Base-by-base conservation (phyloP, 805 yeast species). In the Pichia nanzhaoensis region DNA sequence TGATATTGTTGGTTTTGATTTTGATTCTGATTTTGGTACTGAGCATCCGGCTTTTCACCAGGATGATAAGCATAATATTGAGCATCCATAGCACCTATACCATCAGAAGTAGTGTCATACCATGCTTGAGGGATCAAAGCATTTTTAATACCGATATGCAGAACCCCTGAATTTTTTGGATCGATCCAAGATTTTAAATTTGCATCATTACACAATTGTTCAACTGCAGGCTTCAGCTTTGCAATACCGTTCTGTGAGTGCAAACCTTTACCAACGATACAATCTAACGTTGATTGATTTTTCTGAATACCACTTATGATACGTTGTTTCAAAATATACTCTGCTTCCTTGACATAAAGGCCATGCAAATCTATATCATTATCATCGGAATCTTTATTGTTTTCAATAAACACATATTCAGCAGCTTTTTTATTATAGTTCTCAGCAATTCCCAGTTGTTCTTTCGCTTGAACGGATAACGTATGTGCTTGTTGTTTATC, bases 321-420 rank as follows among this genome's bases (percentile, higher is more conserved):
- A 47, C 98, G 73, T 49, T 75, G 78, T 54, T 82, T 85, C 52
- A 91, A 69, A 41, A 84, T 77, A 59, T 78, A 83, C 49, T 78
- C 77, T 7, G 97, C 96, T 66, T 91, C 99, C 60, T 81, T 83
- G 17, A 91, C 95, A 55, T 73, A 90, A 27, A 91, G 68, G 0
- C 99, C 99, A 63, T 91, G 99, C 43, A 91, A 70, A 66, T 91
- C 98, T 51, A 91, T 88, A 64, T 91, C 98, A 61, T 87, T 83
- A 20, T 73, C 71, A 28, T 75, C 80, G n/a, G 91, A 81, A 58
- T 90, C 97, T 34, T 86, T 77, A 59, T 91, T 91, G 63, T 91
- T 91, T 52, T 84, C 90, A 36, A 81, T 69, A 61, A 91, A 91
- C 1, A 86, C 96, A 57, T 82, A 89, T 61, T 82, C 87, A 1